These are phyloP conservation scores for Marvania coccoides DNA, from an alignment of 139 green algal species.

Conservation along the genomic window DNA sequence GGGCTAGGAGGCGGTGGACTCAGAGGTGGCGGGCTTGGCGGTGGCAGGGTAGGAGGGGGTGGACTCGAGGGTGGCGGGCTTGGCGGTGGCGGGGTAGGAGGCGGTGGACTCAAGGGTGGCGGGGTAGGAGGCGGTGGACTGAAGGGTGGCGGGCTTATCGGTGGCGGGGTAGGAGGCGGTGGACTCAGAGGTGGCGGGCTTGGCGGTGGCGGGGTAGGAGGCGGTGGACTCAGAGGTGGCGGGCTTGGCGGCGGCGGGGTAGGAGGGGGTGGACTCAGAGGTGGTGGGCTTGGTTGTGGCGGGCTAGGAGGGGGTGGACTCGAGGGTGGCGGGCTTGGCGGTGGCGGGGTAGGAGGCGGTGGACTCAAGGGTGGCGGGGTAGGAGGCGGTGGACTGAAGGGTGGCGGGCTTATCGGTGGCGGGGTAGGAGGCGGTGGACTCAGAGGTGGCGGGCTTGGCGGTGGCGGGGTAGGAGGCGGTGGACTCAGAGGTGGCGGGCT, in stretches of 20 bases:
- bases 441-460: neutral
- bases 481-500: too few species aligned
- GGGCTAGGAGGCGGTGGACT: too few species aligned
- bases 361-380: neutral
- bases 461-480: neutral
- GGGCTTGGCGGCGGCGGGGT: neutral
- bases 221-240: neutral
- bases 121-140: neutral
- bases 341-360: neutral
- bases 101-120: too few species aligned
- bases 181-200: too few species aligned
- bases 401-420: neutral
- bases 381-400: too few species aligned
- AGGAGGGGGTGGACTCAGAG: too few species aligned
- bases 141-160: neutral
- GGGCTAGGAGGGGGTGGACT: too few species aligned
- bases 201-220: neutral
- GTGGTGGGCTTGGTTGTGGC: too few species aligned
- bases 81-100: neutral
- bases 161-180: neutral
- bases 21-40: neutral
- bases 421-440: neutral
- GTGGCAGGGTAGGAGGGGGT: neutral
- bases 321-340: neutral
- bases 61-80: neutral